These are phyloP conservation scores for Aspergillus sp. DNA, from an alignment of 2,329 filamentous ascomycete genomes.

Conservation along the genomic window DNA sequence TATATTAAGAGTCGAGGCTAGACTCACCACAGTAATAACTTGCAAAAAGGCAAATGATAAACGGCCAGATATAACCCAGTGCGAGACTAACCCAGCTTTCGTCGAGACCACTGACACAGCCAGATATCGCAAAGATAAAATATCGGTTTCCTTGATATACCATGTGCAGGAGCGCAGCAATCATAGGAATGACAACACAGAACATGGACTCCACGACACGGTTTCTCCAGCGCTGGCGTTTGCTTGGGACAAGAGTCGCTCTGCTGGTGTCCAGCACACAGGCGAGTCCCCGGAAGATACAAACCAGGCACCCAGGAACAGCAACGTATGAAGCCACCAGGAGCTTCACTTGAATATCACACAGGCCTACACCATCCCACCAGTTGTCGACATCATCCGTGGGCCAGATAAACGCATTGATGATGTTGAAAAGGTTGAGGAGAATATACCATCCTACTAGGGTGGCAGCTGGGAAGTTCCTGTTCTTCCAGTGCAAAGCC, in stretches of 20 bases:
- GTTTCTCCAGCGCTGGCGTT: constrained; percentile 48
- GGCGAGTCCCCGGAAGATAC: constrained; percentile 62
- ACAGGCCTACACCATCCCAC: constrained; percentile 62
- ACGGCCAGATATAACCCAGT: constrained; percentile 57
- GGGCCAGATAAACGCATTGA: constrained; percentile 67
- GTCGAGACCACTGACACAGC: constrained; percentile 57
- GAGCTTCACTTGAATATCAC: constrained; percentile 64
- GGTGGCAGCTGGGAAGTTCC: constrained; percentile 60
- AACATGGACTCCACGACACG: constrained; percentile 54
- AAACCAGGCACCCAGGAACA: constrained; percentile 53
- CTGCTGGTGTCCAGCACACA: constrained; percentile 61
- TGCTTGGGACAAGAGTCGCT: constrained; percentile 52
- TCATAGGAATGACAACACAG: constrained; percentile 56
- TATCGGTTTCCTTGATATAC: constrained; percentile 62
- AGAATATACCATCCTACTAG: constrained; percentile 58
- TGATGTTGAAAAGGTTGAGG: constrained; percentile 57
- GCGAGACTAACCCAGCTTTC: constrained; percentile 59
- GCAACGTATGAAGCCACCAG: constrained; percentile 55
- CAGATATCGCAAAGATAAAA: constrained; percentile 57
- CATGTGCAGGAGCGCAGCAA: constrained; percentile 59
- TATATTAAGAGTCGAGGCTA: constrained; percentile 9
- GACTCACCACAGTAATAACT: constrained; percentile 57
- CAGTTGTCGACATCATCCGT: constrained; percentile 54
- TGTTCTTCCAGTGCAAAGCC: constrained; percentile 59
- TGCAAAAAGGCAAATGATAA: constrained; percentile 54